phyloP scores from a whole-genome alignment of 768 basidiomycete species.

The Punctularia strigosozonata region DNA sequence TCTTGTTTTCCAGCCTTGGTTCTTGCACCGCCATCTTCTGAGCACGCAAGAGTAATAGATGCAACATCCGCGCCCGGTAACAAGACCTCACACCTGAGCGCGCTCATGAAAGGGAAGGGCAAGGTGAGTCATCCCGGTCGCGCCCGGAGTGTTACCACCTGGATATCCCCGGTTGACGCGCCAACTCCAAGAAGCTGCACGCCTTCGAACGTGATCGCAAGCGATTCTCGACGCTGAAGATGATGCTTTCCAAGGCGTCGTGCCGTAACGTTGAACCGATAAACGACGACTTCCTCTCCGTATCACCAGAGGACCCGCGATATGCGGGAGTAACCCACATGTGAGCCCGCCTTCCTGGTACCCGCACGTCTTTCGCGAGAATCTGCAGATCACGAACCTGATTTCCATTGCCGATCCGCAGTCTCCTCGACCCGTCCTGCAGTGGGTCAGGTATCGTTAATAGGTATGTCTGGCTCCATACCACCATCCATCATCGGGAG shows the following conservation, averaged over 20 bases:
- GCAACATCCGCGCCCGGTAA: conserved; percentile 97
- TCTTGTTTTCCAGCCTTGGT: conserved; percentile 92
- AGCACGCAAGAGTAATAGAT: conserved; percentile 63
- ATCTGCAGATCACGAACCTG: no score
- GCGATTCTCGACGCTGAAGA: conserved; percentile 72
- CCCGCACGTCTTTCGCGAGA: neutral
- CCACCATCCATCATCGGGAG: no score
- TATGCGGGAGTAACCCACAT: conserved; percentile 74
- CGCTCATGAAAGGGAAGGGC: conserved; percentile 74
- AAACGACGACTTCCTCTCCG: conserved; percentile 73
- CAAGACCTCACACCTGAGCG: conserved; percentile 90
- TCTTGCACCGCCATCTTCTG: conserved; percentile 55
- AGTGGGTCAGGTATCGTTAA: conserved; percentile 92
- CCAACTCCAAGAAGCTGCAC: conserved; percentile 40
- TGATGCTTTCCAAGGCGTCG: conserved; percentile 76
- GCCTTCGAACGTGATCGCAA: conserved; percentile 85
- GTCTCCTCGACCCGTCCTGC: conserved; percentile 92
- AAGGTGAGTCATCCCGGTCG: conserved; percentile 47
- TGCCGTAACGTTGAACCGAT: conserved; percentile 72
- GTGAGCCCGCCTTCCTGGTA: conserved; percentile 31
- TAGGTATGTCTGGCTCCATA: no score
- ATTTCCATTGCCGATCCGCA: no score
- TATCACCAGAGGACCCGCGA: conserved; percentile 53
- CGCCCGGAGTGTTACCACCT: no score
- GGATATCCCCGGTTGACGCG: no score